phyloP scores from a whole-genome alignment of 1,284 basidiomycete species.

The Sporisorium iseilematis-ciliati region DNA sequence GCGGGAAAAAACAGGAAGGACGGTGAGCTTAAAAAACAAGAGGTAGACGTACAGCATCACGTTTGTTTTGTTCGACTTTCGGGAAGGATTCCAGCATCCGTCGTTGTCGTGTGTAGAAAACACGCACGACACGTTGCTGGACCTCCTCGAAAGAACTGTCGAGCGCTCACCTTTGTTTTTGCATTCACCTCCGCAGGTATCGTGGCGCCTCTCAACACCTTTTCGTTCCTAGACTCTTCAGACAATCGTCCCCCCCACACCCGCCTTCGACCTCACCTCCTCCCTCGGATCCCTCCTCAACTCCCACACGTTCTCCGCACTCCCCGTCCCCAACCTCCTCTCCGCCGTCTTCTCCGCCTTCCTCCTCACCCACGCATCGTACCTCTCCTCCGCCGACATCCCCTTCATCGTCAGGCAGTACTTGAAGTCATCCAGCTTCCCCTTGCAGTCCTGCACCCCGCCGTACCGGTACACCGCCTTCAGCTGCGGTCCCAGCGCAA shows the following conservation, averaged over 20 bases:
- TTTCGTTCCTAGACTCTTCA: background rate
- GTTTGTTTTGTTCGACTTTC: background rate
- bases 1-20: background rate
- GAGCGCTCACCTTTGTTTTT: background rate
- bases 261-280: constrained; percentile 4
- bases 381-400: constrained; percentile 80
- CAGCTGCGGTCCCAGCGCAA: constrained; percentile 80
- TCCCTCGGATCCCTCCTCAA: constrained; percentile 72
- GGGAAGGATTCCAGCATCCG: too few species aligned
- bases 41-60: constrained; percentile 6
- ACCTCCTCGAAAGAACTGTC: too few species aligned
- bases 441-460: constrained; percentile 79
- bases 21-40: constrained; percentile 25
- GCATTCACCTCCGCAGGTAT: background rate
- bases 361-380: constrained; percentile 84
- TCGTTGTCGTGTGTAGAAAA: too few species aligned
- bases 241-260: constrained; percentile 12
- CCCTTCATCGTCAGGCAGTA: constrained; percentile 89
- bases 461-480: constrained; percentile 89
- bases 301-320: constrained; percentile 95
- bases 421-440: constrained; percentile 92
- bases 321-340: constrained; percentile 75
- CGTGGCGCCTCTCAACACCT: too few species aligned
- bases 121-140: too few species aligned
- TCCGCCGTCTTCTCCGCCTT: constrained; percentile 91